Evolutionary conservation across 495 filamentous ascomycete genomes (phyloP).

Genomic region (Pyrenopolyporus hunteri): DNA sequence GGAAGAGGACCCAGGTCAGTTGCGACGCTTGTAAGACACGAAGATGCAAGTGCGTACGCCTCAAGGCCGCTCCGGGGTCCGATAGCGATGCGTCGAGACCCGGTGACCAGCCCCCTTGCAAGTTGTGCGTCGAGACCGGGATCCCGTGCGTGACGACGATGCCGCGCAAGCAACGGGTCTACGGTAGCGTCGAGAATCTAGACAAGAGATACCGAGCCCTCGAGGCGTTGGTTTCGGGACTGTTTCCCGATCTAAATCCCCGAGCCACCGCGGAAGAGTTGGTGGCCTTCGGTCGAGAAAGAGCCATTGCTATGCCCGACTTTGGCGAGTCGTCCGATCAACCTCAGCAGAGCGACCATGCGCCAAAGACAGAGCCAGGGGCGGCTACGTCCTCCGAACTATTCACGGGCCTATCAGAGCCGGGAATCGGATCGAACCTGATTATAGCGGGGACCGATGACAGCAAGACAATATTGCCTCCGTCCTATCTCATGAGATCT

Average conservation of each 20-base stretch:
- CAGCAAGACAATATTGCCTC: conserved; percentile 26
- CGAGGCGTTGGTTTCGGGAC: conserved; percentile 52
- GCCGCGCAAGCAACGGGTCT: conserved; percentile 56
- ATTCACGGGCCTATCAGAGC: not conserved
- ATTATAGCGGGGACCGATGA: conserved; percentile 15
- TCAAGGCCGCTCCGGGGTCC: conserved; percentile 11
- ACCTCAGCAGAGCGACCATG: too few species aligned
- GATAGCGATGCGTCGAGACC: conserved; percentile 29
- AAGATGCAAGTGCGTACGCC: conserved; percentile 49
- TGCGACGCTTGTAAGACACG: conserved; percentile 49
- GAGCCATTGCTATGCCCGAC: conserved; percentile 44
- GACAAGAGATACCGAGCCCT: conserved; percentile 52
- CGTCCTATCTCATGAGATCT: conserved; percentile 26
- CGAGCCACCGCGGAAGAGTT: conserved; percentile 44
- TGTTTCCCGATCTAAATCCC: conserved; percentile 53
- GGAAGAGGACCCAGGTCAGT: conserved; percentile 45
- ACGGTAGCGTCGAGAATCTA: conserved; percentile 58
- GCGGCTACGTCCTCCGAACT: not conserved
- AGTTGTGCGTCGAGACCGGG: conserved; percentile 48
- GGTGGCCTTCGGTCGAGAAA: conserved; percentile 40
- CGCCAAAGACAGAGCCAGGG: conserved; percentile 4
- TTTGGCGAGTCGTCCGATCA: conserved; percentile 19
- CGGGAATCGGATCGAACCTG: conserved; percentile 4
- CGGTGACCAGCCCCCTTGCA: conserved; percentile 38
- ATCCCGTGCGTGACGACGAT: conserved; percentile 53